These are phyloP conservation scores for Antrodiella citrinella DNA, from an alignment of 768 basidiomycete genomes.

Conservation along the genomic window DNA sequence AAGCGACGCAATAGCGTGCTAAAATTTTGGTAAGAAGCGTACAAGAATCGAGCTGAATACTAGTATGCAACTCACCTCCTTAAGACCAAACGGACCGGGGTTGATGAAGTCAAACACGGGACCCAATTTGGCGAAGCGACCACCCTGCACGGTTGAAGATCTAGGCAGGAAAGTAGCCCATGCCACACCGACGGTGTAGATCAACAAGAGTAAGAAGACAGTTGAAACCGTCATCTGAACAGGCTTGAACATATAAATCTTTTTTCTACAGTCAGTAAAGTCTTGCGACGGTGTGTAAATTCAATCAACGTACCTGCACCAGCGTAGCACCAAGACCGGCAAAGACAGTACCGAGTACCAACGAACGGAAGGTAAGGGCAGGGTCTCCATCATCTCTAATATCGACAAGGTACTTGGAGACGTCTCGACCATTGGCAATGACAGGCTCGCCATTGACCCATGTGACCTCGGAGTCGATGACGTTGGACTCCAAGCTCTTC, in stretches of 20 bases:
- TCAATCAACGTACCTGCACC: conserved; percentile 36
- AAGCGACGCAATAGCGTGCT: conserved; percentile 53
- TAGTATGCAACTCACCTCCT: conserved; percentile 34
- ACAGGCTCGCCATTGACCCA: conserved; percentile 22
- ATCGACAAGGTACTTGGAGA: conserved; percentile 48
- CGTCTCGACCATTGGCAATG: conserved; percentile 33
- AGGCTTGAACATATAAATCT: conserved; percentile 60
- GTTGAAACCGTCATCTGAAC: conserved; percentile 41
- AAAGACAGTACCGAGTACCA: conserved; percentile 46
- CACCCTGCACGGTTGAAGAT: conserved; percentile 34
- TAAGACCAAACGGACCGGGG: conserved; percentile 47
- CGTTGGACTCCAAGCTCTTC: conserved; percentile 3
- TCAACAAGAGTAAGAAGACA: conserved; percentile 49
- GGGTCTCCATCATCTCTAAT: conserved; percentile 49
- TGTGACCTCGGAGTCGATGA: conserved; percentile 9
- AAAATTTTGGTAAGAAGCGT: neutral
- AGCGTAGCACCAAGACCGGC: conserved; percentile 54
- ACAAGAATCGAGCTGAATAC: neutral
- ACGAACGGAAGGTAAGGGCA: conserved; percentile 48
- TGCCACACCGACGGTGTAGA: conserved; percentile 40
- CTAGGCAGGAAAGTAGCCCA: conserved; percentile 44
- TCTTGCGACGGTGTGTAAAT: neutral
- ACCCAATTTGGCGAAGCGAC: conserved; percentile 32
- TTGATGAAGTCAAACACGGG: conserved; percentile 41
- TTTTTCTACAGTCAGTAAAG: neutral